Percentiles rank a stretch among this genome's conserved stretches.
Conservation (phyloP, 176 grass and related monocot species). For the Juncus inflexus region DNA sequence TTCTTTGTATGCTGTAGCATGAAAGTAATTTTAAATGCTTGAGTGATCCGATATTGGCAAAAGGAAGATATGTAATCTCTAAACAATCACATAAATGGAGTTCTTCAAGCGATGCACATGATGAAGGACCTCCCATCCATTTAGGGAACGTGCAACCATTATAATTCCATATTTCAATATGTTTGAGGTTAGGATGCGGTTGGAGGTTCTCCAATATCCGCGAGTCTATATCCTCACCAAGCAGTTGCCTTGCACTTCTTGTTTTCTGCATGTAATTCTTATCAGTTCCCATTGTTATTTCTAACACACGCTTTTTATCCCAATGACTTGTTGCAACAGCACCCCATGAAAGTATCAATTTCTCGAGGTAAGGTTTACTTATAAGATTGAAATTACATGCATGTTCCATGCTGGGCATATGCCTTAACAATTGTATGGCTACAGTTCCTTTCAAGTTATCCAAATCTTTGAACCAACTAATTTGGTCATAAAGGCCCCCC, state of each 20-base stretch:
- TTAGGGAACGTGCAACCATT: background rate
- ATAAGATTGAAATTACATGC: background rate
- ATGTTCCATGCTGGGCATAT: background rate
- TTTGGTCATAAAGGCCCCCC: background rate
- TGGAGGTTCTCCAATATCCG: background rate
- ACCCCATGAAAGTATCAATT: background rate
- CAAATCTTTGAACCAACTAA: constrained; percentile 18
- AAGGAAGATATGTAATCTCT: background rate
- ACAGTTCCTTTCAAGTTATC: constrained; percentile 4
- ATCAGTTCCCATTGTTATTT: background rate
- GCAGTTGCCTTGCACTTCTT: background rate
- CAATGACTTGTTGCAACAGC: too few species aligned
- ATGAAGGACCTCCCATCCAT: constrained; percentile 15
- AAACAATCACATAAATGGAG: background rate
- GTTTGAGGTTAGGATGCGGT: constrained; percentile 14
- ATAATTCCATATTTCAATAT: background rate
- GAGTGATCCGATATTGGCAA: background rate
- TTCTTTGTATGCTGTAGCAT: background rate
- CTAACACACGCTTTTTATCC: background rate
- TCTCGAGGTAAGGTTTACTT: background rate
- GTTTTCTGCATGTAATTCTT: too few species aligned
- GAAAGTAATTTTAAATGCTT: background rate
- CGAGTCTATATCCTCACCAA: background rate
- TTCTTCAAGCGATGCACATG: constrained; percentile 7
- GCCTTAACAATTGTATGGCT: background rate